Base-by-base conservation (phyloP, 2,329 filamentous ascomycete species). In the Diaporthe eres region DNA sequence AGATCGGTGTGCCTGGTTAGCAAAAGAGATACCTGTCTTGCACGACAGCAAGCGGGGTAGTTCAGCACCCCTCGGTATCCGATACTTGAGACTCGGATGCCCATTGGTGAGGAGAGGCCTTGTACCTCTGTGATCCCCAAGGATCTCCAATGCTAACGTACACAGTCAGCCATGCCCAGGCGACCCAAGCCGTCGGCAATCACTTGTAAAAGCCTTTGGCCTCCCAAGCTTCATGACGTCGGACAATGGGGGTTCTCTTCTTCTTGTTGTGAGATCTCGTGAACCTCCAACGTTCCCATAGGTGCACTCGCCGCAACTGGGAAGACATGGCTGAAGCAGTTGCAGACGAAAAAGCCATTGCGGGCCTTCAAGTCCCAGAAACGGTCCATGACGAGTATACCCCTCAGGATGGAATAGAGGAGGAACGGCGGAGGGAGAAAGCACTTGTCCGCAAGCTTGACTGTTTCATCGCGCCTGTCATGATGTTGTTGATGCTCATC, bases 401-500 rank as follows among this genome's bases (percentile, higher is more conserved):
- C 2, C 7, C 47, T 15, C 31, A 53, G 12, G 34, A 37, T 28
- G 34, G 15, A 17, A 15, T 34, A 42, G 31, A 28, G 0, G 3
- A 68, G 39, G 65, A 55, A 6, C 47, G 31, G 34, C 47, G 22
- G 47, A 78, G 47, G n/a, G 74, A 76, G 61, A 70, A 31, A 7
- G 71, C 67, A 4, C 71, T 76, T 15, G 60, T 76, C 44, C 74
- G 71, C 71, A 76, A 76, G 44, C 74, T 76, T 60, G 74, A 77
- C 51, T 51, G 70, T 58, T 77, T 60, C 39, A 75, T 77, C 25
- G 76, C 76, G 8, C 76, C 76, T 22, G 74, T 77, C 61, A 76
- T 77, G 71, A 73, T 75, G 58, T 44, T 77, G 7, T 58, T 77
- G 25, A 68, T 72, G 76, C 75, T 80, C 25, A 78, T 81, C 39